Base-by-base conservation (phyloP, 2,329 filamentous ascomycete species). In the Remersonia thermophila region DNA sequence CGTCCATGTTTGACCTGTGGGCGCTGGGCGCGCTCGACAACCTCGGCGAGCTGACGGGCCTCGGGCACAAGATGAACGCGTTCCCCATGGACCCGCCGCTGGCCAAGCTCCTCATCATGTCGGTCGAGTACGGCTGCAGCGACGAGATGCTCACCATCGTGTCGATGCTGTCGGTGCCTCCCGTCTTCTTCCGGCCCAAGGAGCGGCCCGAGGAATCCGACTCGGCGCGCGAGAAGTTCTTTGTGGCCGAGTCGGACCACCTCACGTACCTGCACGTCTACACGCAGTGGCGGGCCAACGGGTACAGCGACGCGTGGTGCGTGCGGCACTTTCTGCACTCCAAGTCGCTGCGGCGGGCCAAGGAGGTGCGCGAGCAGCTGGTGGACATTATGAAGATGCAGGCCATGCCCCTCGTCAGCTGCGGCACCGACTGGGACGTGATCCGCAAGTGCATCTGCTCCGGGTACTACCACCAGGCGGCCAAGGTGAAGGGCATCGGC, bases 111-210 rank as follows among this genome's bases (percentile, higher is more conserved):
- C 72, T 98, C 37, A 94, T 98, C 54, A 94, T 83, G 31, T 80
- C 86, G 0, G 81, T 83, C 36, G 79, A 87, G 44, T 95, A 95
- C 55, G 81, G 76, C 31, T 98, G 91, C 60, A 91, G 81, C 57
- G 89, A 96, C 60, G 91, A 98, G 59, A 95, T 98, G 82, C 73
- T 95, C 15, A 96, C 87, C 0, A 96, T 98, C 33, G 91, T 98
- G 15, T 89, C 86, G 16, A 96, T 98, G 91, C 72, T 98, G 7
- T 93, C 85, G 1, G 91, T 98, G 0, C 91, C 91, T 8, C 93
- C 80, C 44, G 91, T 96, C 18, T 98, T 96, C 61, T 96, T 95
- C 62, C 77, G 93, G 6, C 91, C 91, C 3, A 95, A 93, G 55
- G 93, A 98, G 58, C 80, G 91, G 1, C 83, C 94, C 51, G 91